phyloP scores from a whole-genome alignment of 1,284 basidiomycete genomes.

The Pyrrhoderma noxium region DNA sequence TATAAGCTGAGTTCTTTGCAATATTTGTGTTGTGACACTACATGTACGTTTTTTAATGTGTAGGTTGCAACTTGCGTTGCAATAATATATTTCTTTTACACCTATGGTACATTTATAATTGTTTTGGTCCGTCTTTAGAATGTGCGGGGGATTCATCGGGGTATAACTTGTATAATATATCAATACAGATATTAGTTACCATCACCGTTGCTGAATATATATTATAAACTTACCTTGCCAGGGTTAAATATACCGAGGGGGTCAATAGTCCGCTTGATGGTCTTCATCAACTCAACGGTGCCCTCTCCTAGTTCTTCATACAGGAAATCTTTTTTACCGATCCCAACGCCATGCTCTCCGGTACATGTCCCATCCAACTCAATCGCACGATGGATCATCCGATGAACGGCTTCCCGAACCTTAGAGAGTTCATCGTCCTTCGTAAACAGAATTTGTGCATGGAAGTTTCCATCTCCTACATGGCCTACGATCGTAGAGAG shows the following conservation, averaged over 20 bases:
- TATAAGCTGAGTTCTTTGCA: too few relatives aligned
- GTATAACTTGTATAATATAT: conserved; percentile 10
- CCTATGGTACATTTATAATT: too few relatives aligned
- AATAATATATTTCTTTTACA: too few relatives aligned
- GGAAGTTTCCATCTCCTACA: conserved; percentile 69
- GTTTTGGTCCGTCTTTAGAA: too few relatives aligned
- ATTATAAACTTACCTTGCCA: conserved; percentile 52
- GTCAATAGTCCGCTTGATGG: conserved; percentile 71
- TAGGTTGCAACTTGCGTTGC: too few relatives aligned
- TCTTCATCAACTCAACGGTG: conserved; percentile 81
- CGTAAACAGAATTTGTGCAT: conserved; percentile 51
- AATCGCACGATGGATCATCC: conserved; percentile 69
- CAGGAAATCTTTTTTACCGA: conserved; percentile 76
- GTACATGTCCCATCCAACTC: conserved; percentile 74
- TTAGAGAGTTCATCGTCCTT: conserved; percentile 50
- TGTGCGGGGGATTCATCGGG: conserved; percentile 2
- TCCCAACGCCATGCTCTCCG: conserved; percentile 84
- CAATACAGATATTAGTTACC: neutral
- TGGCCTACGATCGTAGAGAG: conserved; percentile 69
- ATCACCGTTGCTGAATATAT: neutral
- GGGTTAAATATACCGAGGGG: conserved; percentile 79
- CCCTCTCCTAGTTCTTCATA: conserved; percentile 73
- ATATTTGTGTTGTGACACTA: too few relatives aligned
- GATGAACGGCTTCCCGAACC: conserved; percentile 48
- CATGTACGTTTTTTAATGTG: too few relatives aligned